These are phyloP conservation scores for Pythium coloratum DNA, from an alignment of 352 stramenopile genomes.

Conservation along the genomic window DNA sequence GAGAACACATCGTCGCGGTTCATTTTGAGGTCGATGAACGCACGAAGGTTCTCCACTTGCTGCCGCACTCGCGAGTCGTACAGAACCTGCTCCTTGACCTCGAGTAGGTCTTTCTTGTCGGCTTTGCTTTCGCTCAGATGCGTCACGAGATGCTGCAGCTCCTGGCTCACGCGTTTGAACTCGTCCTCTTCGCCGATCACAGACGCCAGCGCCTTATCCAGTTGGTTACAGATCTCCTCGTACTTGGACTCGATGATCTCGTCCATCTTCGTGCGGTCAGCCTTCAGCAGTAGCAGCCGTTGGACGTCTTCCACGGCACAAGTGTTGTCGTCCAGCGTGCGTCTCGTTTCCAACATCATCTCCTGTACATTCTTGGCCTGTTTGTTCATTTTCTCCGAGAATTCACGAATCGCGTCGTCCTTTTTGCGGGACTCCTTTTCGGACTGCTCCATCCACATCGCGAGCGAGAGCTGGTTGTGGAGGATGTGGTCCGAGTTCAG, in stretches of 20 bases:
- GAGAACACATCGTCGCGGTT: slow-evolving; percentile 85
- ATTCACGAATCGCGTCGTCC: slow-evolving; percentile 78
- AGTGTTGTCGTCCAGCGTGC: slow-evolving; percentile 83
- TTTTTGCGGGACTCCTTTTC: slow-evolving; percentile 72
- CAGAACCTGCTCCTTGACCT: slow-evolving; percentile 86
- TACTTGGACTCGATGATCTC: slow-evolving; percentile 90
- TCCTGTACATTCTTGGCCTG: slow-evolving; percentile 82
- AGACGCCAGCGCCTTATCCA: slow-evolving; percentile 85
- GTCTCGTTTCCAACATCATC: slow-evolving; percentile 84
- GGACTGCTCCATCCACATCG: slow-evolving; percentile 77
- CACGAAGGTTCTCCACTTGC: slow-evolving; percentile 82
- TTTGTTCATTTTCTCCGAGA: slow-evolving; percentile 79
- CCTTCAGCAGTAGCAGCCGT: slow-evolving; percentile 73
- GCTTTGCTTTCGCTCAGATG: slow-evolving; percentile 80
- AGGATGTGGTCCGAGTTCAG: slow-evolving; percentile 80
- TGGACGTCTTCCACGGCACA: slow-evolving; percentile 85
- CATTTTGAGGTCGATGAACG: slow-evolving; percentile 90
- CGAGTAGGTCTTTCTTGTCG: slow-evolving; percentile 82
- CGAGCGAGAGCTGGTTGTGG: slow-evolving; percentile 71
- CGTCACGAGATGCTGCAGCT: slow-evolving; percentile 82
- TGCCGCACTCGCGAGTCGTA: slow-evolving; percentile 86
- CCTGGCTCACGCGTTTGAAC: slow-evolving; percentile 83
- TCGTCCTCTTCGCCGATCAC: slow-evolving; percentile 88
- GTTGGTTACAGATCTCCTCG: slow-evolving; percentile 91
- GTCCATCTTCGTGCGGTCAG: slow-evolving; percentile 80